A percentile compares a stretch with the other conserved stretches of the same genome.
Conservation (phyloP, 129 eudicot genomes). For the Artemisia annua region DNA sequence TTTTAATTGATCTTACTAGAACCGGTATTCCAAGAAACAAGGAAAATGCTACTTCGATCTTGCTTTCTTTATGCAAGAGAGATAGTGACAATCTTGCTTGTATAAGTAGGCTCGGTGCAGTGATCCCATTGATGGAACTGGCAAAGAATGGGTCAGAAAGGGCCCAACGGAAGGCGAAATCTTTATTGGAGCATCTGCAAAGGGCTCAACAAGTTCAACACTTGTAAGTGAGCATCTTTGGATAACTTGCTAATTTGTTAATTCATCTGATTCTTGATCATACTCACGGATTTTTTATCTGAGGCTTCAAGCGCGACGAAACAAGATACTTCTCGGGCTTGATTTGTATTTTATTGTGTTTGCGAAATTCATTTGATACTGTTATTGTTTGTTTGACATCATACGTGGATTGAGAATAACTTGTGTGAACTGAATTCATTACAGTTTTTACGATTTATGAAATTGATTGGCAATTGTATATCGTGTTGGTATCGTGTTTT, state of each 20-base stretch:
- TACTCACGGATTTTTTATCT: conserved; percentile 20
- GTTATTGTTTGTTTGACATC: conserved; percentile 34
- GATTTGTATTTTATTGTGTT: conserved; percentile 20
- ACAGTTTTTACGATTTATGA: conserved; percentile 17
- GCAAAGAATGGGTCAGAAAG: conserved; percentile 66
- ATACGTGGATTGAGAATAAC: conserved; percentile 36
- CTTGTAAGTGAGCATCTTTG: background rate
- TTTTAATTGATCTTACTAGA: conserved; percentile 72
- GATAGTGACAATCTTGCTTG: conserved; percentile 70
- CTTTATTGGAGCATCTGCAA: conserved; percentile 67
- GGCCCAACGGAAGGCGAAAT: conserved; percentile 73
- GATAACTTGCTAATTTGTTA: conserved; percentile 35
- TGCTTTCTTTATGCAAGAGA: conserved; percentile 84
- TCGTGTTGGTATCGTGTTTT: background rate
- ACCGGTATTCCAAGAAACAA: conserved; percentile 76
- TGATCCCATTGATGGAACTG: conserved; percentile 59
- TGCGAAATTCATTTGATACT: conserved; percentile 29
- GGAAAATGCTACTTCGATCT: conserved; percentile 78
- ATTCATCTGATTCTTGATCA: conserved; percentile 35
- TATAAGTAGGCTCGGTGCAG: conserved; percentile 80
- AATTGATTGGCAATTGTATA: conserved; percentile 37
- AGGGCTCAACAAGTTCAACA: conserved; percentile 37
- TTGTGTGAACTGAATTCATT: conserved; percentile 18
- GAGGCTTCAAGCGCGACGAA: conserved; percentile 24
- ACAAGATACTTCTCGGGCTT: conserved; percentile 19